A percentile compares a stretch with the other conserved stretches of the same genome.
These are phyloP conservation scores for Trichoderma koningiopsis DNA, from an alignment of 2,329 filamentous ascomycete species.

Conservation along the genomic window DNA sequence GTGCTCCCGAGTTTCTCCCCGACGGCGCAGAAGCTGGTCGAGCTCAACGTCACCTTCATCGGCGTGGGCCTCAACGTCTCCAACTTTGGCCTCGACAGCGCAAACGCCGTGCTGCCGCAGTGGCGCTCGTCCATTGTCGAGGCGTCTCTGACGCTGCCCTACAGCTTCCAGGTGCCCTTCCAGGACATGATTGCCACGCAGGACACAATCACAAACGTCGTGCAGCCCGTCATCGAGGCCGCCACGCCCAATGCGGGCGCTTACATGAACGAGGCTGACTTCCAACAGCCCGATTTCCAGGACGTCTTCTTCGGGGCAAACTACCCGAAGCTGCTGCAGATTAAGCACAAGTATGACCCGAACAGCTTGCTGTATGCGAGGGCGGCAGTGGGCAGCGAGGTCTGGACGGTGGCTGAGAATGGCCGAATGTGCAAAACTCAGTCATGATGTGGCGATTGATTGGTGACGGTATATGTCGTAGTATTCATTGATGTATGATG, in stretches of 20 bases:
- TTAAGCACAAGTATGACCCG: slow-evolving; percentile 55
- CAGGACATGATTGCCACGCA: slow-evolving; percentile 37
- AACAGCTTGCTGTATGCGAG: slow-evolving; percentile 51
- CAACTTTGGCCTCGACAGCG: slow-evolving; percentile 22
- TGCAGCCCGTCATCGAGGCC: slow-evolving; percentile 33
- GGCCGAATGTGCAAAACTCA: slow-evolving; percentile 30
- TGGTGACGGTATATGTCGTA: background rate
- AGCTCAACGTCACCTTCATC: slow-evolving; percentile 35
- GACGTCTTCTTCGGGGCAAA: slow-evolving; percentile 51
- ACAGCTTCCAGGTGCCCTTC: slow-evolving; percentile 33
- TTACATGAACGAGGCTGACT: slow-evolving; percentile 57
- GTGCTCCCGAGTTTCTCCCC: slow-evolving; percentile 32
- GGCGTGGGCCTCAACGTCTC: slow-evolving; percentile 22
- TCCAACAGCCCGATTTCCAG: slow-evolving; percentile 49
- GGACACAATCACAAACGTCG: slow-evolving; percentile 36
- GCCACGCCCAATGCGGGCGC: slow-evolving; percentile 45
- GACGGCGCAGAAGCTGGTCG: slow-evolving; percentile 34
- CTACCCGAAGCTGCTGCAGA: slow-evolving; percentile 43
- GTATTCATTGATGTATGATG: background rate
- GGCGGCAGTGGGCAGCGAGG: slow-evolving; percentile 53
- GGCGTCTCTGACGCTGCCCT: slow-evolving; percentile 35
- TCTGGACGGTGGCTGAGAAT: slow-evolving; percentile 44
- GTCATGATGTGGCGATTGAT: slow-evolving; percentile 9
- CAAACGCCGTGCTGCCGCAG: slow-evolving; percentile 45
- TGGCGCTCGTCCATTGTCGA: slow-evolving; percentile 44